Percentiles rank a stretch among this genome's conserved stretches.
phyloP scores from a whole-genome alignment of 768 basidiomycete species.

The Hygrophorus russula region DNA sequence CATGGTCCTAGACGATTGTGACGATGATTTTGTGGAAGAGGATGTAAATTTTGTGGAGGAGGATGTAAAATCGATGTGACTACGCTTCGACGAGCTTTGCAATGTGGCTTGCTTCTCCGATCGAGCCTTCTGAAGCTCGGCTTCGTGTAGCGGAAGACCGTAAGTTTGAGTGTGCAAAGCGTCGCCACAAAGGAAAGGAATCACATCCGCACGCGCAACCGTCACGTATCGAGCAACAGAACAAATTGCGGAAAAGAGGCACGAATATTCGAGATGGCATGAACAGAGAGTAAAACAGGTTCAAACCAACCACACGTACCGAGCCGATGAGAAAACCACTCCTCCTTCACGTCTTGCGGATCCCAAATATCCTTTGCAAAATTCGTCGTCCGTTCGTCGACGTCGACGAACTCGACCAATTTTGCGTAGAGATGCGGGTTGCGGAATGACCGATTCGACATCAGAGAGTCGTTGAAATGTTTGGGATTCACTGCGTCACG shows the following conservation, averaged over 20 bases:
- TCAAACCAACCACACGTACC: slow-evolving; percentile 37
- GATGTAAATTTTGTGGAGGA: slow-evolving; percentile 1
- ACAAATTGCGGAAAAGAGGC: slow-evolving; percentile 5
- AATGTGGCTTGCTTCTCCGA: slow-evolving; percentile 47
- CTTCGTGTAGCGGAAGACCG: slow-evolving; percentile 23
- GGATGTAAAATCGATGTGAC: slow-evolving; percentile 50
- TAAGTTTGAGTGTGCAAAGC: slow-evolving; percentile 10
- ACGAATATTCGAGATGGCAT: slow-evolving; percentile 15
- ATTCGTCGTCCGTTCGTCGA: slow-evolving; percentile 80
- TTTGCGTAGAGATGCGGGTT: slow-evolving; percentile 96
- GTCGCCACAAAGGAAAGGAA: neutral
- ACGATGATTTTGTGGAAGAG: neutral
- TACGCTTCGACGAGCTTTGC: slow-evolving; percentile 45
- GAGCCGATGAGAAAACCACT: slow-evolving; percentile 71
- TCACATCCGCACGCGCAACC: neutral
- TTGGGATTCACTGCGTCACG: slow-evolving; percentile 47
- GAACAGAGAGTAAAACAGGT: slow-evolving; percentile 9
- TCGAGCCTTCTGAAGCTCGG: slow-evolving; percentile 49
- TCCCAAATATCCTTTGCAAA: slow-evolving; percentile 72
- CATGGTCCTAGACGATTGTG: neutral
- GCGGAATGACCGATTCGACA: slow-evolving; percentile 86
- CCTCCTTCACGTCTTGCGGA: slow-evolving; percentile 46
- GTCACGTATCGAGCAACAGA: no score
- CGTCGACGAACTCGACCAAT: slow-evolving; percentile 88
- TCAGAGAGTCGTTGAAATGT: slow-evolving; percentile 94